A percentile compares a stretch with the other conserved stretches of the same genome.
These are phyloP conservation scores for Gossypium lobatum DNA, from an alignment of 441 rosid species.

Conservation along the genomic window DNA sequence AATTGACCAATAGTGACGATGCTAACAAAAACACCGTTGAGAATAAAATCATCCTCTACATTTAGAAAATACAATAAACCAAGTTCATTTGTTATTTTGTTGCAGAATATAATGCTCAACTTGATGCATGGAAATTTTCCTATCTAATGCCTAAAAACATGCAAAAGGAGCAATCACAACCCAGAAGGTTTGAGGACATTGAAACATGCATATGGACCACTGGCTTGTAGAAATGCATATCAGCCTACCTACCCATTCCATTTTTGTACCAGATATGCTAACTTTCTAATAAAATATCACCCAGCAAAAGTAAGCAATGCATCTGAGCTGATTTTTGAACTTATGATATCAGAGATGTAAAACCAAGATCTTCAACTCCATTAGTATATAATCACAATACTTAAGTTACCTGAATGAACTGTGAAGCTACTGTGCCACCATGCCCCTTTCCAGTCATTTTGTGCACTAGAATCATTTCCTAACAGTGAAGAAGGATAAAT, in stretches of 20 bases:
- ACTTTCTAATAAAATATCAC: not conserved
- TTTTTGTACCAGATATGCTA: not conserved
- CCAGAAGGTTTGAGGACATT: slow-evolving; percentile 10
- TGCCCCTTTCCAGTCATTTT: slow-evolving; percentile 90
- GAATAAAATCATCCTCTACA: not conserved
- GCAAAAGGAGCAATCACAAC: not conserved
- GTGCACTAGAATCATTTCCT: slow-evolving; percentile 89
- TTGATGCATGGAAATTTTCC: not conserved
- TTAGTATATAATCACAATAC: not conserved
- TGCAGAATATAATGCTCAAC: not conserved
- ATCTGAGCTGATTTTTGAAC: not conserved
- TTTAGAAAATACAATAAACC: not conserved
- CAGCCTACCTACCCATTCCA: not conserved
- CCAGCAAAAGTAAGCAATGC: slow-evolving; percentile 2
- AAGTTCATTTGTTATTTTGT: not conserved
- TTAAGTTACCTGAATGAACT: slow-evolving; percentile 52
- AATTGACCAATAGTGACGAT: not conserved
- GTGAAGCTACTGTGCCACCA: slow-evolving; percentile 92
- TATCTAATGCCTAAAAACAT: not conserved
- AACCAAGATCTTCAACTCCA: not conserved
- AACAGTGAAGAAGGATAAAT: slow-evolving; percentile 14
- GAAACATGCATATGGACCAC: not conserved
- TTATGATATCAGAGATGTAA: not conserved
- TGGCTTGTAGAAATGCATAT: not conserved
- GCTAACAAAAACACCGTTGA: slow-evolving; percentile 4